Base-by-base conservation (phyloP, 208 protist species). In the Leishmania braziliensis region DNA sequence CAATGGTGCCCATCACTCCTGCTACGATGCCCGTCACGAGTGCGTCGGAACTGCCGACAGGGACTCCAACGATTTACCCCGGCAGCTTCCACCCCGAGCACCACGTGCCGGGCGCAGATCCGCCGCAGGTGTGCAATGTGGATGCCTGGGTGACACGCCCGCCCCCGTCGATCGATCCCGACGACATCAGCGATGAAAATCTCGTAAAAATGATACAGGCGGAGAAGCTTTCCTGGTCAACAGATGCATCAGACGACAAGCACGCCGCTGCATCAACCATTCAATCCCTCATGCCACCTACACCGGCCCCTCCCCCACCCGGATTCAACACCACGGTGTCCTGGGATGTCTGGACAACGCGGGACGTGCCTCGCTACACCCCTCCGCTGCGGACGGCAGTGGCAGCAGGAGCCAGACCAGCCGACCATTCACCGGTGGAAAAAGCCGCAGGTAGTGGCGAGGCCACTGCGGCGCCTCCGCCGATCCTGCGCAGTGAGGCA, bases 261-360 rank as follows among this genome's bases (percentile, higher is more conserved):
- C 5, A 29, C 70, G 9, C 51, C 29, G 29, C 62, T 20, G 62
- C 62, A 29, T 20, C 29, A 68, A 39, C 62, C 23, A 36, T 73
- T 54, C 69, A 43, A 48, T 46, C 46, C 26, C 82, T 97, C 43
- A 78, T 95, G 20, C 84, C 87, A 12, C 80, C 85, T 10, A 94
- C 89, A 1, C 93, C 93, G 3, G 51, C 54, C n/a, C 90, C 77
- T 20, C 93, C 93, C 1, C n/a, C 74, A 29, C 18, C 60, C 16
- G 87, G 73, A 14, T 87, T 73, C 0, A 90, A 92, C 76, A 84
- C 77, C 43, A 53, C 48, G 5, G 78, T 94, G 23, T 0, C 51
- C 36, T 96, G 93, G 92, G 80, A 84, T 29, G 63, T 81, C 69
- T 96, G 91, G 88, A 51, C 54, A 3, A 86, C 79, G 43, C 89